Percentiles rank a stretch among this genome's conserved stretches.
These are phyloP conservation scores for Maudiozyma saulgeensis DNA, from an alignment of 805 yeast genomes.

Conservation along the genomic window DNA sequence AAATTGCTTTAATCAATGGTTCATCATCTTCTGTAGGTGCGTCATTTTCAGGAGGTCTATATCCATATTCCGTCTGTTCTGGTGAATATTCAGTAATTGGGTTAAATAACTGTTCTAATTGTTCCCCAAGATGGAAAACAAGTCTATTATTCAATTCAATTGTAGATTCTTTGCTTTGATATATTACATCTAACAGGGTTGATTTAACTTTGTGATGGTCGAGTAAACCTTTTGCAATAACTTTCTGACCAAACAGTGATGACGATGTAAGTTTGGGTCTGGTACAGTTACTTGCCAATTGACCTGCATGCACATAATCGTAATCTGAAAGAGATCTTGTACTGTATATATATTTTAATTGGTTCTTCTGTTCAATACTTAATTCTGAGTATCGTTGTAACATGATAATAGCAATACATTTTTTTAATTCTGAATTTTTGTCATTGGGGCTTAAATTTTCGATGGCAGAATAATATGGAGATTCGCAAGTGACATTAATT, in stretches of 20 bases:
- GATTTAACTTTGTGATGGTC: slow-evolving; percentile 43
- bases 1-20: slow-evolving; percentile 41
- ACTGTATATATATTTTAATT: slow-evolving; percentile 8
- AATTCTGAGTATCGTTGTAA: slow-evolving; percentile 58
- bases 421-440: slow-evolving; percentile 50
- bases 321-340: slow-evolving; percentile 30
- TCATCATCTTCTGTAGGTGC: slow-evolving; percentile 23
- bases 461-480: slow-evolving; percentile 73
- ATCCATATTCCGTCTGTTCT: slow-evolving; percentile 66
- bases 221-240: slow-evolving; percentile 50
- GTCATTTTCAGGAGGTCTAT: slow-evolving; percentile 45
- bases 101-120: slow-evolving; percentile 79
- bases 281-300: slow-evolving; percentile 56
- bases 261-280: slow-evolving; percentile 43
- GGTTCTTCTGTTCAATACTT: slow-evolving; percentile 20
- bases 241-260: slow-evolving; percentile 38
- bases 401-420: slow-evolving; percentile 66
- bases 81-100: slow-evolving; percentile 89
- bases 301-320: slow-evolving; percentile 85
- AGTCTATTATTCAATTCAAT: slow-evolving; percentile 64
- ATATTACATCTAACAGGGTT: slow-evolving; percentile 62
- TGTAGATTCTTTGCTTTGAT: slow-evolving; percentile 42
- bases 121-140: slow-evolving; percentile 73
- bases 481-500: slow-evolving; percentile 46
- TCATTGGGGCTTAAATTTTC: slow-evolving; percentile 48